Conservation (phyloP, 257 asterid species). For the Solanum corneliomulleri region DNA sequence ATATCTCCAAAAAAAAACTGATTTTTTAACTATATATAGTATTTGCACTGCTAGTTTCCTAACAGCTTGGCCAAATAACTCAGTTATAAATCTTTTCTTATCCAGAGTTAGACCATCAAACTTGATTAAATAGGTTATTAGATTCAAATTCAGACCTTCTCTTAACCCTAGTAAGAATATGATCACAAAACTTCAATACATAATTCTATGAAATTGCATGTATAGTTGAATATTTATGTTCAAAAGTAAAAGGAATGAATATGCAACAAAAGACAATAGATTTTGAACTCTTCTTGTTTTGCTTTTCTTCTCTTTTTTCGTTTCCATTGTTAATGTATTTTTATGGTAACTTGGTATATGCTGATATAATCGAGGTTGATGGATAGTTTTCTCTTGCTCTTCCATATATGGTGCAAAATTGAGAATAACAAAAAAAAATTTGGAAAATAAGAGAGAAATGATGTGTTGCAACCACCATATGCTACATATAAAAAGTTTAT, state of each 20-base stretch:
- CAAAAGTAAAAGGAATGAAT: background rate
- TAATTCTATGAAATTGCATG: background rate
- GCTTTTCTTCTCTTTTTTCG: background rate
- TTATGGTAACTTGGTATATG: background rate
- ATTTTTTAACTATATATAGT: background rate
- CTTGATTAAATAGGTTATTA: background rate
- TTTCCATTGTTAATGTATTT: background rate
- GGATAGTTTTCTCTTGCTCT: background rate
- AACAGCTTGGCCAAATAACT: background rate
- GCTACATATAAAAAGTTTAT: background rate
- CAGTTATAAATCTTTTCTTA: background rate
- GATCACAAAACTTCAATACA: background rate
- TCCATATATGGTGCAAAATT: background rate
- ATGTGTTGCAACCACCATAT: background rate
- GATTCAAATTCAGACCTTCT: background rate
- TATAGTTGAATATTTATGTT: background rate
- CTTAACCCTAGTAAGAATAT: background rate
- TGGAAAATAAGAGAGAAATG: background rate
- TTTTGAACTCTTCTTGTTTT: background rate
- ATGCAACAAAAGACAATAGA: background rate
- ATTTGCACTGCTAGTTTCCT: background rate
- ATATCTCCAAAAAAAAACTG: background rate
- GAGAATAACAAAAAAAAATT: background rate
- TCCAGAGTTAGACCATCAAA: background rate
- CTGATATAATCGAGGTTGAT: background rate